phyloP scores from a whole-genome alignment of 116 monocot species.

The Trichopus zeylanicus region DNA sequence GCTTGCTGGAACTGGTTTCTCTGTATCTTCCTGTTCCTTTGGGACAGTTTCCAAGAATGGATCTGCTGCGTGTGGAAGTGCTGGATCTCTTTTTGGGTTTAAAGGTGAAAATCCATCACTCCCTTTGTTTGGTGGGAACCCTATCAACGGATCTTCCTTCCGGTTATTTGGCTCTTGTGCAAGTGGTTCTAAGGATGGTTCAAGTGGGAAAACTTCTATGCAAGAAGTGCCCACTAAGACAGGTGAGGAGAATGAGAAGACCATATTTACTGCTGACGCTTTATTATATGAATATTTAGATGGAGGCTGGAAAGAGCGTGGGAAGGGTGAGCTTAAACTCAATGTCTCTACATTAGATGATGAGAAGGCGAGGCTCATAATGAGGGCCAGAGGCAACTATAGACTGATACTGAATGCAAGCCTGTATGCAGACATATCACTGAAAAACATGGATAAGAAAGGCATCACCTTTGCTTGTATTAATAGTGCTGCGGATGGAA shows the following conservation, averaged over 20 bases:
- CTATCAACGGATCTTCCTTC: constrained; percentile 36
- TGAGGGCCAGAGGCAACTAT: constrained; percentile 80
- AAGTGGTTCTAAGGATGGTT: constrained; percentile 21
- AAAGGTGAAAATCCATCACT: constrained; percentile 18
- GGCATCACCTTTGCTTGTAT: constrained; percentile 80
- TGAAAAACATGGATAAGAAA: constrained; percentile 79
- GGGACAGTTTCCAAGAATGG: constrained; percentile 39
- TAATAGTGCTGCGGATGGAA: constrained; percentile 59
- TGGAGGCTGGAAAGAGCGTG: constrained; percentile 86
- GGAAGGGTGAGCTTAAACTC: constrained; percentile 78
- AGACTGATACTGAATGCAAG: constrained; percentile 78
- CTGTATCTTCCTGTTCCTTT: constrained; percentile 57
- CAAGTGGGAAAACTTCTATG: constrained; percentile 24
- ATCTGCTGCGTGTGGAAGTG: constrained; percentile 22
- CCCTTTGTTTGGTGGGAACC: constrained; percentile 30
- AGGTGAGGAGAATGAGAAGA: constrained; percentile 86
- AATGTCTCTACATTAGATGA: constrained; percentile 35
- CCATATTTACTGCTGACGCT: constrained; percentile 73
- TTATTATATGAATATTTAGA: constrained; percentile 70
- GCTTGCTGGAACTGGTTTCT: constrained; percentile 79
- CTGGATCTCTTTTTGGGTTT: constrained; percentile 31
- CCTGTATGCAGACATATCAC: constrained; percentile 72
- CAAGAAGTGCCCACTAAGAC: constrained; percentile 69
- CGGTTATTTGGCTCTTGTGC: constrained; percentile 13
- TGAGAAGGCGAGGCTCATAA: constrained; percentile 67